Base-by-base conservation (phyloP, 176 grass and related monocot species). In the Eremochloa ophiuroides region DNA sequence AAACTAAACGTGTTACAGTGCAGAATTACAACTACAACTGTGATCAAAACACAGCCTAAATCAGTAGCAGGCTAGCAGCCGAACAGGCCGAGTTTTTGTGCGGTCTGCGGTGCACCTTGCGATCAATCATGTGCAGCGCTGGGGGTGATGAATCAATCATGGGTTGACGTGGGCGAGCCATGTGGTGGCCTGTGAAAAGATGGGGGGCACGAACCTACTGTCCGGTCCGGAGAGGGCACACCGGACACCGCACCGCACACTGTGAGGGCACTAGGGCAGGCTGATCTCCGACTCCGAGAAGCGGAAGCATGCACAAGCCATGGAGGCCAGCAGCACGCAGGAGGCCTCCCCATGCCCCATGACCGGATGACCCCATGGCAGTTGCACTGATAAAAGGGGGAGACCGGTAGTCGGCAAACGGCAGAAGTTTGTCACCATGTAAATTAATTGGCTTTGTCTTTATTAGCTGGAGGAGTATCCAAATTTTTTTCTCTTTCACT, bases 151-250 rank as follows among this genome's bases (percentile, higher is more conserved):
- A 65, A 20, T 58, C 69, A 37, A 42, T 53, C 62, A 85, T 62
- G 31, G 63, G 80, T 75, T 69, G 76, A 89, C 83, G 55, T 72
- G 77, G 72, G 72, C 78, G 72, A 1, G 34, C 83, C 78, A 85
- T 89, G 87, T 85, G 87, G 82, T 46, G 64, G 4, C 71, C 76
- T 50, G 87, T 58, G 65, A 72, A 77, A 85, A 76, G 63, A 65
- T 71, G 62, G 17, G 73, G 62, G 42, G 22, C 64, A 77, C 64
- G 27, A 35, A 33, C 48, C 76, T 59, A 42, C 47, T 33, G 16
- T 50, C 66, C 47, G 56, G 43, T 16, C 29, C 48, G 61, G 50
- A 41, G 16, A 9, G 62, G 31, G 33, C n/a, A n/a, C n/a, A 2
- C 42, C 31, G 55, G 7, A 42, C 40, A 12, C 40, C 40, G 35